Evolutionary conservation across 1,139 yeast species (phyloP), one percentile per base, ranked within the genome.

Genomic region (Eremothecium coryli): DNA sequence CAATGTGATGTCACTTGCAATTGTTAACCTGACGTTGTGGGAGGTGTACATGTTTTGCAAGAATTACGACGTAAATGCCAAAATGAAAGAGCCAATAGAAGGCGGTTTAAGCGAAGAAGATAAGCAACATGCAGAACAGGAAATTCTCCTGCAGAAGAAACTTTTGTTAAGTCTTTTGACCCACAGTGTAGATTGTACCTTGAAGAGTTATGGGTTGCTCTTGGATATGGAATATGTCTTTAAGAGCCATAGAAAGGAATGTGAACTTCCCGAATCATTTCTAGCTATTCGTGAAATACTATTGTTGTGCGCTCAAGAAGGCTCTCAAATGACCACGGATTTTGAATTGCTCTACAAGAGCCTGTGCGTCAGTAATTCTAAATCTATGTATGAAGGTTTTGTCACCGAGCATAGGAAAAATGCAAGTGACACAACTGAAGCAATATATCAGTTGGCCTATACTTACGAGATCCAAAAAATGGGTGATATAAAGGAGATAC

Each of bases 41-140:
- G 64, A 93, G 44, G 55, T 76, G 24, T 82, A 71, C 52, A 58
- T 70, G 13, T 80, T 84, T 54, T 70, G 76, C 4, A 68, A 93
- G 44, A 82, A 76, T 45, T 85, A 80, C 53, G 45, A 58, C 24
- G 73, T 68, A 0, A 40, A 62, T 2, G 60, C 59, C 4, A 56
- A 56, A 25, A 55, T 58, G 14, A 49, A 56, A 6, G 57, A 56
- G 9, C 7, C 8, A 49, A 54, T 5, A 51, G 50, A n/a, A 38
- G 44, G 56, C 2, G n/a, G n/a, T n/a, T n/a, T n/a, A n/a, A 64
- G 60, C 23, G 73, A 71, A 21, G 59, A 71, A 24, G 51, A 54
- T 1, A 55, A 59, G 21, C 41, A 41, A 15, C 34, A 48, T n/a
- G 25, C 26, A 6, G 66, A 64, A 5, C 80, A 76, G 47, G 85